phyloP scores from a whole-genome alignment of 1,139 yeast species.

The Yamadazyma oceani region DNA sequence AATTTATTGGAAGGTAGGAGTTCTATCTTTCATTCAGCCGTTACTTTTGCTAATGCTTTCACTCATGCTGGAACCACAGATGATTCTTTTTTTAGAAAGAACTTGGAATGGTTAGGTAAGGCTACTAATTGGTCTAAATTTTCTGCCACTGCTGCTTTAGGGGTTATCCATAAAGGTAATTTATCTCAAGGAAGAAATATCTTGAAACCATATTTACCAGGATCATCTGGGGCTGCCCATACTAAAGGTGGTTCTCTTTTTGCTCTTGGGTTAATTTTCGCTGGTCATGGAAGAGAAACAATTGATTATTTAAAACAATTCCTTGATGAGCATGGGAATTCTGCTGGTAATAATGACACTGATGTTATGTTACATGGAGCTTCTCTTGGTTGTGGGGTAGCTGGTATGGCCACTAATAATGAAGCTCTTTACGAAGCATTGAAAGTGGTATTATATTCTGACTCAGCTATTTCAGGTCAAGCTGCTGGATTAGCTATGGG shows the following conservation, averaged over 20 bases:
- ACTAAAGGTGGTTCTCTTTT: constrained; percentile 95
- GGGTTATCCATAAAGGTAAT: constrained; percentile 96
- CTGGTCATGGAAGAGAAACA: constrained; percentile 93
- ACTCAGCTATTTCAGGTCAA: constrained; percentile 92
- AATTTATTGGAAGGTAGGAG: constrained; percentile 84
- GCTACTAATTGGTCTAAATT: constrained; percentile 98
- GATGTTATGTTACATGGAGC: constrained; percentile 96
- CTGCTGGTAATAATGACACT: constrained; percentile 70
- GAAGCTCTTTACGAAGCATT: constrained; percentile 77
- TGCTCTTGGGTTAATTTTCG: constrained; percentile 91
- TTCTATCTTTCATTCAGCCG: constrained; percentile 93
- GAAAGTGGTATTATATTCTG: constrained; percentile 82
- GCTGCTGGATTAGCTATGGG: constrained; percentile 99
- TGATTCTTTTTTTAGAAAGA: constrained; percentile 86
- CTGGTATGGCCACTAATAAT: constrained; percentile 91
- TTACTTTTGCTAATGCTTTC: constrained; percentile 91
- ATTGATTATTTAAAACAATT: constrained; percentile 76
- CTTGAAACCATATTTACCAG: constrained; percentile 90
- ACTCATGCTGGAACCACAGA: constrained; percentile 97
- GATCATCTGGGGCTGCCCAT: constrained; percentile 74
- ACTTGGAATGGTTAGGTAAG: constrained; percentile 93
- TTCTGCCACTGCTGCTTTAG: constrained; percentile 96
- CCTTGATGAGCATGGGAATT: constrained; percentile 65
- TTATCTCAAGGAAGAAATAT: constrained; percentile 86
- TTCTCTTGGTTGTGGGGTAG: constrained; percentile 91